phyloP scores from a whole-genome alignment of 305 asterid genomes.

The Fraxinus latifolia region DNA sequence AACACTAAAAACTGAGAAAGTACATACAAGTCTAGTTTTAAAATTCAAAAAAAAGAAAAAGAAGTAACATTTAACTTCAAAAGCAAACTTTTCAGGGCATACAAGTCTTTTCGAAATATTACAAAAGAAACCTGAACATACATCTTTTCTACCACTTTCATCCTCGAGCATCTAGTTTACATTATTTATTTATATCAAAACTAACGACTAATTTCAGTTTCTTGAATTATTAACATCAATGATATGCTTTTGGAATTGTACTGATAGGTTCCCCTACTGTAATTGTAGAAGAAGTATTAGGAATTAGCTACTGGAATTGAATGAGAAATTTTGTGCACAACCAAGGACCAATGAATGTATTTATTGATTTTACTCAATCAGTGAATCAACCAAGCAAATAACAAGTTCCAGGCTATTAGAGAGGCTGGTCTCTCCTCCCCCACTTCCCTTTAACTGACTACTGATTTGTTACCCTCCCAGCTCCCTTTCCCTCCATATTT shows the following conservation, averaged over 20 bases:
- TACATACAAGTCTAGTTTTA: neutral
- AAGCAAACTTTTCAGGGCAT: neutral
- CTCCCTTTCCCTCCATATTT: too few species aligned
- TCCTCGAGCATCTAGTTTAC: neutral
- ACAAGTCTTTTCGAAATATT: neutral
- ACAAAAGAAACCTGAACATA: neutral
- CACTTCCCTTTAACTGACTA: too few species aligned
- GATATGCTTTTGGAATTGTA: neutral
- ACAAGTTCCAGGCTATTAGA: too few species aligned
- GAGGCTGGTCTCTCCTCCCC: too few species aligned
- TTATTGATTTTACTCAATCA: too few species aligned
- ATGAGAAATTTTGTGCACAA: too few species aligned
- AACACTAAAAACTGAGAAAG: neutral
- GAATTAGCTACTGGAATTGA: too few species aligned
- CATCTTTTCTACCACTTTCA: neutral
- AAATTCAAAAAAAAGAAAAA: neutral
- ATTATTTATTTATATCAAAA: neutral
- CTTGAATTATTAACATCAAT: neutral
- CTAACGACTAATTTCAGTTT: neutral
- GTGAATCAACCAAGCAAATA: too few species aligned
- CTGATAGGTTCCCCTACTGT: too few species aligned
- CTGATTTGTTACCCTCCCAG: too few species aligned
- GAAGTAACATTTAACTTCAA: neutral
- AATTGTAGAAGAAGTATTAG: too few species aligned
- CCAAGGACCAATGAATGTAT: too few species aligned